Evolutionary conservation across 2,329 filamentous ascomycete genomes (phyloP).

Genomic region (Cercospora beticola): DNA sequence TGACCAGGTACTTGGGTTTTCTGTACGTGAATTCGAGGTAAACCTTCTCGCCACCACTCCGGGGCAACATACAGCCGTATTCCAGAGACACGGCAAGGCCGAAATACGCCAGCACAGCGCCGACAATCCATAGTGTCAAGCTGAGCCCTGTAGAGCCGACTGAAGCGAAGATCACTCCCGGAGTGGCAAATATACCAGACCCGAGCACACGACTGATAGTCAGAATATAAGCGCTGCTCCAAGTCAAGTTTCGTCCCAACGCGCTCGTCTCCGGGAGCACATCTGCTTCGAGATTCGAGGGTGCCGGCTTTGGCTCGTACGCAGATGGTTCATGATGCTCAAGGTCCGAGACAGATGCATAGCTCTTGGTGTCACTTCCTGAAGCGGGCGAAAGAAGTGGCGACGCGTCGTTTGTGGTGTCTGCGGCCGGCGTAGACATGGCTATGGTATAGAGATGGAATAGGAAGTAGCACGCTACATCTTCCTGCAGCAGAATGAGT

Average conservation of each 20-base stretch:
- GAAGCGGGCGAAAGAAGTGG: conserved; percentile 17
- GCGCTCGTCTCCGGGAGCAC: conserved; percentile 60
- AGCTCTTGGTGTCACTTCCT: background rate
- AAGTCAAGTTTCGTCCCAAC: conserved; percentile 59
- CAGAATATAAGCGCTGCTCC: conserved; percentile 58
- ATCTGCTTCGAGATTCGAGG: conserved; percentile 54
- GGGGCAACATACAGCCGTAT: conserved; percentile 68
- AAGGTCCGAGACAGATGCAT: conserved; percentile 15
- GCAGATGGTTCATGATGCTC: conserved; percentile 14
- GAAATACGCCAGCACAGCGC: conserved; percentile 57
- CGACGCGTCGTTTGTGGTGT: conserved; percentile 11
- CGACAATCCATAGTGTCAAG: conserved; percentile 62
- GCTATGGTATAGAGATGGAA: background rate
- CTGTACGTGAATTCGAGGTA: conserved; percentile 70
- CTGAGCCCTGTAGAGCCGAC: conserved; percentile 67
- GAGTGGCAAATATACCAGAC: conserved; percentile 70
- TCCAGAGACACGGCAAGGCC: conserved; percentile 63
- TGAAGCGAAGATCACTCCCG: conserved; percentile 64
- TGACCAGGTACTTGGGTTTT: conserved; percentile 62
- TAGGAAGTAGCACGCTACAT: conserved; percentile 7
- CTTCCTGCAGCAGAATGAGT: background rate
- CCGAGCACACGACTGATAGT: conserved; percentile 69
- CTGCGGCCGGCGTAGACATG: conserved; percentile 2
- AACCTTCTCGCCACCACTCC: conserved; percentile 66
- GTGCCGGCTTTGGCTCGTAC: conserved; percentile 16